phyloP scores from a whole-genome alignment of 148 eudicot genomes.

The Cornus florida region DNA sequence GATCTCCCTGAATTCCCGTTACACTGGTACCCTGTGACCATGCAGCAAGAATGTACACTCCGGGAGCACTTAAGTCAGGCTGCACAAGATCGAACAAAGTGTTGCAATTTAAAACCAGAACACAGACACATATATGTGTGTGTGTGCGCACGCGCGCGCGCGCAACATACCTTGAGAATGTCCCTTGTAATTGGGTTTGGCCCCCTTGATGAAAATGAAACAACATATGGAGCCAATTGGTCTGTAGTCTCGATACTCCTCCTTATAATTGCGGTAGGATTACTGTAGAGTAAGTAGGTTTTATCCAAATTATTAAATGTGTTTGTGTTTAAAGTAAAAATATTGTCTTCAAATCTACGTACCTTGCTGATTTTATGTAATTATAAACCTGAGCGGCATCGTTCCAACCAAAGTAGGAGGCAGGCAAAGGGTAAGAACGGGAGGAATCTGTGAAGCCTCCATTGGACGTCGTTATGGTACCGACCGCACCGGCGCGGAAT shows the following conservation, averaged over 20 bases:
- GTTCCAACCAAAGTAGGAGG: neutral
- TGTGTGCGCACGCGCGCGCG: too few relatives aligned
- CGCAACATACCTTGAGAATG: neutral
- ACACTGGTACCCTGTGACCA: neutral
- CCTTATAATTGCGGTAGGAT: neutral
- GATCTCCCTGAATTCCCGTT: neutral
- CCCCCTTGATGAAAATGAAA: neutral
- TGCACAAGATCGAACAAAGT: neutral
- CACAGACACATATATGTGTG: too few relatives aligned
- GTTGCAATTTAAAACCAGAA: neutral
- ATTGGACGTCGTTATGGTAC: neutral
- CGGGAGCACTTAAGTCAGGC: neutral
- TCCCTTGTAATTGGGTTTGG: neutral
- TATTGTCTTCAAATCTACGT: too few relatives aligned
- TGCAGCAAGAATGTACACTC: neutral
- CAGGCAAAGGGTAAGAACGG: neutral
- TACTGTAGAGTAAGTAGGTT: neutral
- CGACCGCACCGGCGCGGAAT: neutral
- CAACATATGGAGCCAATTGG: neutral
- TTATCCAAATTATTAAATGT: too few relatives aligned
- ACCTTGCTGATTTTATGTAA: neutral
- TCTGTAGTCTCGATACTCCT: neutral
- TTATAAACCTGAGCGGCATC: neutral
- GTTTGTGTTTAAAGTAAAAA: neutral
- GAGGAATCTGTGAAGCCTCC: neutral